phyloP scores from a whole-genome alignment of 176 grass and related monocot genomes.

The Echinochloa phyllopogon region DNA sequence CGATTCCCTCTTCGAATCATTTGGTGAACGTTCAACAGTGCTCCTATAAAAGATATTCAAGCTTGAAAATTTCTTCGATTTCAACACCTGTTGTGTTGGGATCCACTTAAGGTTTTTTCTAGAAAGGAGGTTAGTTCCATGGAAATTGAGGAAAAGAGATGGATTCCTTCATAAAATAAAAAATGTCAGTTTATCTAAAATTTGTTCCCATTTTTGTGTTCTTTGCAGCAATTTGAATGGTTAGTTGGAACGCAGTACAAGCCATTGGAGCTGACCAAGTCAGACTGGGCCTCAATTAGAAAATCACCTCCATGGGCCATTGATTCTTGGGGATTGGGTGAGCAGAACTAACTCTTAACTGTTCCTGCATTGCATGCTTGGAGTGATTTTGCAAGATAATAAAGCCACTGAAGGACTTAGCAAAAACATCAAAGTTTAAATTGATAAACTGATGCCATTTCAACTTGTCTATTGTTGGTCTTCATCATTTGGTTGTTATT shows the following conservation, averaged over 20 bases:
- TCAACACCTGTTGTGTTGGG: background rate
- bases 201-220: constrained; percentile 27
- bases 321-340: constrained; percentile 99
- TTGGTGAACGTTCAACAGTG: constrained; percentile 29
- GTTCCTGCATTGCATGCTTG: constrained; percentile 31
- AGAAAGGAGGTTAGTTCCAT: constrained; percentile 28
- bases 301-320: constrained; percentile 96
- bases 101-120: constrained; percentile 21
- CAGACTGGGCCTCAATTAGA: constrained; percentile 93
- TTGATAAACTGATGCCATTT: background rate
- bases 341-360: constrained; percentile 45
- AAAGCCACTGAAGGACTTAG: background rate
- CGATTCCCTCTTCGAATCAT: constrained; percentile 12
- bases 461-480: constrained; percentile 1
- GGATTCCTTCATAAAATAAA: constrained; percentile 12
- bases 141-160: background rate
- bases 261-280: constrained; percentile 89
- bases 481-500: constrained; percentile 21
- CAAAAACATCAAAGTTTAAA: constrained; percentile 24
- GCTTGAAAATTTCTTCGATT: constrained; percentile 24
- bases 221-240: constrained; percentile 96
- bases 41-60: constrained; percentile 28
- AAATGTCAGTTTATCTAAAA: constrained; percentile 23
- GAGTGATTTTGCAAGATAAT: constrained; percentile 33
- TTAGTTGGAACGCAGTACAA: constrained; percentile 94